Conservation (phyloP, 352 stramenopile genomes). For the Globisporangium nodosum region DNA sequence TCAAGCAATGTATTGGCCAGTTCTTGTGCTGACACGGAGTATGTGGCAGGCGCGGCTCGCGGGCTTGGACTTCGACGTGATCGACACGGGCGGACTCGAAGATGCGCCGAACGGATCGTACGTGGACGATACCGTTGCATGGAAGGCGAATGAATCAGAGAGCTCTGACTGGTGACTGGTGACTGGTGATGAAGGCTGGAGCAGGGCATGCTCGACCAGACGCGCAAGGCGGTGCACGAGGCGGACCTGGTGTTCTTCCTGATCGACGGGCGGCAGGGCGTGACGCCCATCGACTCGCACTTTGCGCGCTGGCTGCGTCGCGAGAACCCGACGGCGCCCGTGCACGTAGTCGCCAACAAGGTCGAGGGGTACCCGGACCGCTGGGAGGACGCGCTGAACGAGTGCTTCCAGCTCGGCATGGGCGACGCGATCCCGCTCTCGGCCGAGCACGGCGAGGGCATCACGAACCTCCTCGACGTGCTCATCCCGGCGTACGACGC, state of each 20-base stretch:
- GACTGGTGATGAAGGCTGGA: constrained; percentile 32
- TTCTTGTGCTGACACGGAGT: not conserved
- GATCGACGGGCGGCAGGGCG: constrained; percentile 67
- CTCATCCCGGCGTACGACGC: constrained; percentile 68
- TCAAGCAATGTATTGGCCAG: not conserved
- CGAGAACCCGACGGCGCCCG: constrained; percentile 47
- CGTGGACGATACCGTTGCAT: not conserved
- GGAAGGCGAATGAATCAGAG: too few species aligned
- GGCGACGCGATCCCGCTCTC: constrained; percentile 65
- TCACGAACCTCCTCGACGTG: constrained; percentile 61
- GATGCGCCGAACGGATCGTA: constrained; percentile 56
- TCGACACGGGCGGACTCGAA: constrained; percentile 77
- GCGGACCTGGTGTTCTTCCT: constrained; percentile 79
- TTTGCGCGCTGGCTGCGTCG: constrained; percentile 70
- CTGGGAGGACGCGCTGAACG: constrained; percentile 64
- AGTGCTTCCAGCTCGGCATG: constrained; percentile 74
- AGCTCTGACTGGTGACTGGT: not conserved
- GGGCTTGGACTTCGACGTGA: constrained; percentile 74
- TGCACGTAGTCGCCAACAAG: constrained; percentile 80
- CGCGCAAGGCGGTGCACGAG: constrained; percentile 64
- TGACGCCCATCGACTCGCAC: constrained; percentile 76
- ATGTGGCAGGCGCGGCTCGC: constrained; percentile 37
- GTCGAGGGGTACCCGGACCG: constrained; percentile 60
- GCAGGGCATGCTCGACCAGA: constrained; percentile 78
- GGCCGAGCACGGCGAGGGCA: constrained; percentile 71